Conservation (phyloP, 768 basidiomycete species). For the Tricholoma terreum region DNA sequence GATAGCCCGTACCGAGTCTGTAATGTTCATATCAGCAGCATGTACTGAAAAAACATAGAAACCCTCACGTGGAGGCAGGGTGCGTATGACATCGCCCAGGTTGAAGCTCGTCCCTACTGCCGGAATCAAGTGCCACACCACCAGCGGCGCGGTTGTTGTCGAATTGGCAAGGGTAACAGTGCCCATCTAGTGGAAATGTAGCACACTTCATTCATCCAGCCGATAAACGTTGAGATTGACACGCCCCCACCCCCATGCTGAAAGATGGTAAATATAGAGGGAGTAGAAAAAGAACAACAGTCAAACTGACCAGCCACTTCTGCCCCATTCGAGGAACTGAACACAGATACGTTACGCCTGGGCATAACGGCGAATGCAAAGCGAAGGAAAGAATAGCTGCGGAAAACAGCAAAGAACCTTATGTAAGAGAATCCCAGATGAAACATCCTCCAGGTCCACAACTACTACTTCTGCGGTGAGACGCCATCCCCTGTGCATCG, state of each 20-base stretch:
- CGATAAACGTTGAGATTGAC: constrained; percentile 15
- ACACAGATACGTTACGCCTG: constrained; percentile 14
- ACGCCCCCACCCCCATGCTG: constrained; percentile 17
- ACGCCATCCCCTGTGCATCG: too few species aligned
- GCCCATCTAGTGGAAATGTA: constrained; percentile 9
- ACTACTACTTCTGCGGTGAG: too few species aligned
- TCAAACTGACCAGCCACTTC: constrained; percentile 16
- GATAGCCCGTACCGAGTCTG: constrained; percentile 8
- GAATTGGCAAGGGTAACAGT: constrained; percentile 10
- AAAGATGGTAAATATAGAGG: constrained; percentile 4
- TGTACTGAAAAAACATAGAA: constrained; percentile 1
- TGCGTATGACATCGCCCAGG: constrained; percentile 16
- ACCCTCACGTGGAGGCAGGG: constrained; percentile 11
- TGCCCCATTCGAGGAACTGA: constrained; percentile 11
- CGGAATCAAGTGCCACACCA: constrained; percentile 14
- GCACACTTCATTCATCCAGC: constrained; percentile 11
- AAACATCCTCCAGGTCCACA: too few species aligned
- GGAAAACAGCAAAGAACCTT: too few species aligned
- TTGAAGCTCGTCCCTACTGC: constrained; percentile 13
- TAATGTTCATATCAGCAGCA: constrained; percentile 3
- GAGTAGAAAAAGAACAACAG: background rate
- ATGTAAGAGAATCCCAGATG: too few species aligned
- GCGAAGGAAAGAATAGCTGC: too few species aligned
- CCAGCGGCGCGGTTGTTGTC: background rate
- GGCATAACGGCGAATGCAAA: constrained; percentile 1